These are phyloP conservation scores for Pseudogymnoascus sp. DNA, from an alignment of 2,329 filamentous ascomycete species.

Conservation along the genomic window DNA sequence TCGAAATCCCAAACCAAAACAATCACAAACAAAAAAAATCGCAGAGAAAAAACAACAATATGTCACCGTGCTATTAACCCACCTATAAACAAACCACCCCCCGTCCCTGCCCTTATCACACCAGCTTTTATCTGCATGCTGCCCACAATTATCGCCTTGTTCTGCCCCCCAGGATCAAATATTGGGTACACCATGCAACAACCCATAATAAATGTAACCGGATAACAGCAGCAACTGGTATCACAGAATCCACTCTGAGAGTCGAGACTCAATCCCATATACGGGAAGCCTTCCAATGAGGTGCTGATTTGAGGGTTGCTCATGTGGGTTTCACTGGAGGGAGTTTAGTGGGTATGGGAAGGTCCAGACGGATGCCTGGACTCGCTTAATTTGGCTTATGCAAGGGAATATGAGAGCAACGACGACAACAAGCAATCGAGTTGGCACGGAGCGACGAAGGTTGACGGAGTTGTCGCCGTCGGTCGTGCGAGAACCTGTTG, in stretches of 20 bases:
- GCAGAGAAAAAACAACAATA: neutral
- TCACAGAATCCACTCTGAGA: neutral
- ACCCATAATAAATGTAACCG: neutral
- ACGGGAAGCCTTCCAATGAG: neutral
- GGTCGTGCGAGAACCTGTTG: neutral
- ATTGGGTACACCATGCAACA: conserved; percentile 3
- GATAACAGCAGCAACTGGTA: neutral
- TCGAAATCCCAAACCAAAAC: neutral
- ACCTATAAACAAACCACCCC: neutral
- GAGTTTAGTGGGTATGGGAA: neutral
- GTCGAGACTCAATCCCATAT: conserved; percentile 1
- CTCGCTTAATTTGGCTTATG: neutral
- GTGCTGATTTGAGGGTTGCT: neutral
- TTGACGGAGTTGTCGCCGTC: neutral
- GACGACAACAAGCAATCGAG: neutral
- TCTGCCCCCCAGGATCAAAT: neutral
- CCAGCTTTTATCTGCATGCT: neutral
- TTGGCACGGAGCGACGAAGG: neutral
- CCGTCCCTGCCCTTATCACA: conserved; percentile 1
- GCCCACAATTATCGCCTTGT: neutral
- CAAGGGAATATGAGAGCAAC: neutral
- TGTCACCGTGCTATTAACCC: neutral
- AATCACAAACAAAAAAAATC: neutral
- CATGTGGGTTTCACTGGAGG: neutral
- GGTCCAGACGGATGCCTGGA: neutral